Percentiles rank a stretch among this genome's conserved stretches.
These are phyloP conservation scores for Irpex sp. DNA, from an alignment of 1,284 basidiomycete genomes.

Conservation along the genomic window DNA sequence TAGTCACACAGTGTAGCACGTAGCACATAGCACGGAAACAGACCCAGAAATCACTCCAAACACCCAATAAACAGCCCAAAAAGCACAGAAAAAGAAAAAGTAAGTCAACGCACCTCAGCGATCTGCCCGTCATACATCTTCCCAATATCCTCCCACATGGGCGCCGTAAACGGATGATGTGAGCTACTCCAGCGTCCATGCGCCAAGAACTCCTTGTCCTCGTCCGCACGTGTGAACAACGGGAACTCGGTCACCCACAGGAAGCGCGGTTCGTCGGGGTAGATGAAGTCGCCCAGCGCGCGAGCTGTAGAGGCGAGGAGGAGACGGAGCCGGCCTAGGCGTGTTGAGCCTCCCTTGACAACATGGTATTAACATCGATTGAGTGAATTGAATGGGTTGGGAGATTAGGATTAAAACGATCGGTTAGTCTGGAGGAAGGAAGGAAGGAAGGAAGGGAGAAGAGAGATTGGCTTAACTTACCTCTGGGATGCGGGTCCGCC, in stretches of 20 bases:
- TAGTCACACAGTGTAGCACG: not conserved
- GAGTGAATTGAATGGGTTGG: not conserved
- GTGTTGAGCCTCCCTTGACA: conserved; percentile 77
- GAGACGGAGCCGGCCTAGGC: conserved; percentile 73
- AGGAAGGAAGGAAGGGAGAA: not conserved
- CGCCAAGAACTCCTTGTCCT: conserved; percentile 83
- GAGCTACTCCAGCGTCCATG: conserved; percentile 86
- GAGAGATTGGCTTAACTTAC: conserved; percentile 24
- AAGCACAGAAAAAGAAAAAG: not conserved
- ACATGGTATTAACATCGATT: not conserved
- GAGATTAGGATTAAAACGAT: not conserved
- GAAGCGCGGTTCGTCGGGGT: conserved; percentile 71
- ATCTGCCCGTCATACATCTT: conserved; percentile 68
- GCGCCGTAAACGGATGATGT: conserved; percentile 96
- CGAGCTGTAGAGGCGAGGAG: conserved; percentile 64
- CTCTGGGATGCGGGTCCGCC: conserved; percentile 41
- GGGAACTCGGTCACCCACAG: conserved; percentile 97
- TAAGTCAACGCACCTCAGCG: conserved; percentile 46
- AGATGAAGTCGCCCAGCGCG: conserved; percentile 40
- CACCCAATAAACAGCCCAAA: not conserved
- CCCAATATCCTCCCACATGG: conserved; percentile 84
- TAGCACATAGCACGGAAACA: not conserved
- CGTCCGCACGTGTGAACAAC: conserved; percentile 85
- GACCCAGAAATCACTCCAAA: not conserved
- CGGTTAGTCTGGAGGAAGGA: not conserved